These are phyloP conservation scores for Didymella exigua DNA, from an alignment of 2,329 filamentous ascomycete genomes.

Conservation along the genomic window DNA sequence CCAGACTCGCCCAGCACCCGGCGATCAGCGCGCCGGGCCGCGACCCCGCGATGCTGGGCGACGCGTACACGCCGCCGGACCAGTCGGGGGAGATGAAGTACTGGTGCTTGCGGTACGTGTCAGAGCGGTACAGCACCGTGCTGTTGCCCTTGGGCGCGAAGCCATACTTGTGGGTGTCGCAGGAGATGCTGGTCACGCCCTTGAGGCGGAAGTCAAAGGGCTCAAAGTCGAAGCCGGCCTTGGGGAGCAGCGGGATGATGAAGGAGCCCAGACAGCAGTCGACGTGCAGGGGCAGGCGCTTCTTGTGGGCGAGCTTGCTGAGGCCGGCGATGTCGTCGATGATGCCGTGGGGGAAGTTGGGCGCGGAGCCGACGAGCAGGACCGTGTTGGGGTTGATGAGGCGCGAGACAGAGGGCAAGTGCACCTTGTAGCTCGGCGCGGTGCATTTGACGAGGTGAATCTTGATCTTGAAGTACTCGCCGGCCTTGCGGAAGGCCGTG, in stretches of 20 bases:
- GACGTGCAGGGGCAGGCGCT: constrained; percentile 87
- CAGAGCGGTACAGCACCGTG: constrained; percentile 85
- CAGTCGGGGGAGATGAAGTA: constrained; percentile 97
- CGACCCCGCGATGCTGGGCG: constrained; percentile 87
- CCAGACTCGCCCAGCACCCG: constrained; percentile 91
- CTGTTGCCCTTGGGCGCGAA: constrained; percentile 98
- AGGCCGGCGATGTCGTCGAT: constrained; percentile 91
- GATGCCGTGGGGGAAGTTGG: constrained; percentile 98
- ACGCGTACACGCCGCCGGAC: constrained; percentile 95
- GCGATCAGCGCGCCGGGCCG: constrained; percentile 93
- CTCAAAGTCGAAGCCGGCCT: constrained; percentile 87
- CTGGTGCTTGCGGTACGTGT: constrained; percentile 80
- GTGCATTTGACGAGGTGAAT: constrained; percentile 87
- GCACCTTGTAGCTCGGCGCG: constrained; percentile 82
- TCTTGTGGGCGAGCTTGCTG: constrained; percentile 78
- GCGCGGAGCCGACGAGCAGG: constrained; percentile 89
- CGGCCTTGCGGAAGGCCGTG: constrained; percentile 94
- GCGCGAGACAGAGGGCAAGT: constrained; percentile 75
- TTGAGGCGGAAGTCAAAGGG: constrained; percentile 93
- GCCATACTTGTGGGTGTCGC: constrained; percentile 98
- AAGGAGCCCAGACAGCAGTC: constrained; percentile 98
- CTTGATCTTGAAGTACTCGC: constrained; percentile 96
- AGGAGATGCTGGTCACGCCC: constrained; percentile 93
- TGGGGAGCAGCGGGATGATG: constrained; percentile 87
- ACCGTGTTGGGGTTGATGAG: constrained; percentile 95